Base-by-base conservation (phyloP, 352 stramenopile species). In the Lagenidium sp. region DNA sequence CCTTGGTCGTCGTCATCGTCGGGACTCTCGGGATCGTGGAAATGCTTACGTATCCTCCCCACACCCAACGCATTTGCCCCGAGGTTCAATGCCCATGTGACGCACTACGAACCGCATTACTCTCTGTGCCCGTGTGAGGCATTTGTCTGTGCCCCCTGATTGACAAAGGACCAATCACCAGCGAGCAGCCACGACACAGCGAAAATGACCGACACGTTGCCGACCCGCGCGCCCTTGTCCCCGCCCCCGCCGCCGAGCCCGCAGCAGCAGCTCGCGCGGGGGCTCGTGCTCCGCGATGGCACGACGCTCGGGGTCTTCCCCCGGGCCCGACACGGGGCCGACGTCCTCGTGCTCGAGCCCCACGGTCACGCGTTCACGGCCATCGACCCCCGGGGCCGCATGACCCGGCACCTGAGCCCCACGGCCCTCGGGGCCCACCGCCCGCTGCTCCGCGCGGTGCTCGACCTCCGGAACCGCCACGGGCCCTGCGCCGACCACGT, bases 401-500 rank as follows among this genome's bases (percentile, higher is more conserved):
- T 60, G 30, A 64, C 72, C 47, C 53, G 72, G 7, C 76, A 88
- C 43, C 47, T 88, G 41, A 70, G 70, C 23, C 57, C 70, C n/a
- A 82, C 69, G 18, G 52, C 66, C 18, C 59, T 75, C 22, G 77
- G 69, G 6, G 57, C 41, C 7, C 68, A 88, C 36, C 55, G 60
- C 12, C 31, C 53, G 0, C 45, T 83, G 38, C 57, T 88, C 6
- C 15, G 48, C 19, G 58, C 69, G 34, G 59, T 57, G 3, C 31
- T 88, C 1, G 49, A 47, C n/a, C 39, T 83, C 28, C 76, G 76
- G 57, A 85, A 88, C 32, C 68, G 50, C 26, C 77, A 73, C 34
- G 34, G 39, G n/a, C 49, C 44, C 24, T 58, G 60, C 21, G 51
- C 55, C 0, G 36, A 3, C 23, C 11, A n/a, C 15, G 1, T 23